Conservation (phyloP, 305 asterid species). For the Fraxinus baroniana region DNA sequence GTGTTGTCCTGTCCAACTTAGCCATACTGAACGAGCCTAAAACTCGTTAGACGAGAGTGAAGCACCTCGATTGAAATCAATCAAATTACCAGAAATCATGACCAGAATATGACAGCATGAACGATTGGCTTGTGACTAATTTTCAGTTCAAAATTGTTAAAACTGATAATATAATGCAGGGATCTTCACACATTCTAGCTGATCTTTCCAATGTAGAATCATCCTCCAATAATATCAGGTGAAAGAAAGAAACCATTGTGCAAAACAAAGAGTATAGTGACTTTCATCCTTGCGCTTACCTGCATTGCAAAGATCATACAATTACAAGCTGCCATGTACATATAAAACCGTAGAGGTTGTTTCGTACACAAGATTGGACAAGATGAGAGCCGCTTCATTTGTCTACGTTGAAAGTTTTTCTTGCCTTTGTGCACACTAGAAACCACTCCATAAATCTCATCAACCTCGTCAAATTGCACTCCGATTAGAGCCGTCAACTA, state of each 20-base stretch:
- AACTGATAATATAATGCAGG: background rate
- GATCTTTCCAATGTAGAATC: background rate
- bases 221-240: background rate
- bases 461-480: slow-evolving; percentile 72
- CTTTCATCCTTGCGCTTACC: background rate
- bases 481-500: slow-evolving; percentile 31
- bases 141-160: background rate
- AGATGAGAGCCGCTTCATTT: slow-evolving; percentile 60
- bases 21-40: background rate
- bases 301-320: background rate
- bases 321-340: background rate
- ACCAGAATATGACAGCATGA: background rate
- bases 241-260: background rate
- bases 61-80: background rate
- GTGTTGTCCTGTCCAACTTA: background rate
- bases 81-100: background rate
- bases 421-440: slow-evolving; percentile 38
- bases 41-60: background rate
- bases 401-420: slow-evolving; percentile 90
- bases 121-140: background rate
- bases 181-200: background rate
- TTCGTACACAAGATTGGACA: background rate
- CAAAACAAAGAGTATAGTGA: too few species aligned
- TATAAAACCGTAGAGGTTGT: background rate
- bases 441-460: slow-evolving; percentile 80